Evolutionary conservation across 768 basidiomycete species (phyloP), one percentile per base, ranked within the genome.

Genomic region (Tricholoma flavovirens): DNA sequence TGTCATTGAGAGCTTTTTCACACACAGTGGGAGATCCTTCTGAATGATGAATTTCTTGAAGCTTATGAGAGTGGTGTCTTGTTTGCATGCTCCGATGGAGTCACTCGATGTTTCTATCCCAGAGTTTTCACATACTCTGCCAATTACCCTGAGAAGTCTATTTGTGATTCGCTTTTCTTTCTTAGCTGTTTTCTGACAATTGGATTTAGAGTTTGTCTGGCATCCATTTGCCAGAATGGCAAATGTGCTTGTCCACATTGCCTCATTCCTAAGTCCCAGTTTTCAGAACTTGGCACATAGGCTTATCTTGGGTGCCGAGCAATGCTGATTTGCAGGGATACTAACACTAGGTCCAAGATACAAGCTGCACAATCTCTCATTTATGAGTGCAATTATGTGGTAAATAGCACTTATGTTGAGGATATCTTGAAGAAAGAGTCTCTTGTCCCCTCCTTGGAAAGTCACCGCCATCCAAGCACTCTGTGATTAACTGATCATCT

Each of bases 141-240:
- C 0, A 69, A 74, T 49, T 74, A 74, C 40, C 72, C 72, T 0
- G 70, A 75, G 24, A 75, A 68, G 67, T 69, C 29, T 38, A 59
- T 38, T 11, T 29, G 17, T 15, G 11, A 24, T 21, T 42, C 10
- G 8, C 40, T 42, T 42, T 42, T 42, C 40, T 19, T n/a, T 26
- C 2, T 42, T 42, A 21, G 40, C 40, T 19, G 21, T 19, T 42
- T 21, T 42, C 40, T 42, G 40, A 42, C 10, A 42, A 19, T 42
- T 2, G 10, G 9, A 21, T 42, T 21, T 46, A 69, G 70, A 52
- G 57, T 62, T 29, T 55, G 66, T 1, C 60, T 73, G 0, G 66
- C 70, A 1, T 63, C 64, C 0, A 61, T 69, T 24, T 55, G 58
- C 5, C 60, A 67, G 29, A 54, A 60, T 12, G 68, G 67, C 2